These are phyloP conservation scores for Saturnispora ahearnii DNA, from an alignment of 805 yeast species.

Conservation along the genomic window DNA sequence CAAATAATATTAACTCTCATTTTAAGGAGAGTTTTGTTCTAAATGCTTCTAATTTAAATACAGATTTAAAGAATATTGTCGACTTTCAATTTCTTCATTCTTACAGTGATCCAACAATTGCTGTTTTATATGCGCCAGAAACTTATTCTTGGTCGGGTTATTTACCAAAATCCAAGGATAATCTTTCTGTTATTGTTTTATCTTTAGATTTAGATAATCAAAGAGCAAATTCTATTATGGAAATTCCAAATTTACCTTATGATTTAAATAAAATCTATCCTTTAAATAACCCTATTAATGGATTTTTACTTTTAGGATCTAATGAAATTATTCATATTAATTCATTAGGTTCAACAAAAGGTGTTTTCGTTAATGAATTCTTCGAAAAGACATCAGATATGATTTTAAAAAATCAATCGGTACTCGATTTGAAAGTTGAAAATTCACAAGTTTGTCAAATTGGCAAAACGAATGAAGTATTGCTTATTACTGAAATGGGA, in stretches of 20 bases:
- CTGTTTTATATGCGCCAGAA: constrained; percentile 27
- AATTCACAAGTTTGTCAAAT: constrained; percentile 34
- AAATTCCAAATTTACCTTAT: constrained; percentile 59
- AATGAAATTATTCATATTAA: constrained; percentile 76
- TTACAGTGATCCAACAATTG: constrained; percentile 72
- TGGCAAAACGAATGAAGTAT: constrained; percentile 25
- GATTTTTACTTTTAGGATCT: constrained; percentile 60
- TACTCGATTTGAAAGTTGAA: constrained; percentile 47
- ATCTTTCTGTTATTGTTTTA: constrained; percentile 49
- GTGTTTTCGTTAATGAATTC: constrained; percentile 53
- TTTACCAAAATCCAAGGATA: constrained; percentile 52
- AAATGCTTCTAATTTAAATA: constrained; percentile 46
- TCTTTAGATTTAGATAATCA: constrained; percentile 55
- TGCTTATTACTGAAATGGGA: constrained; percentile 38
- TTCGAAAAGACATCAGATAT: constrained; percentile 34
- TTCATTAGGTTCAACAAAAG: constrained; percentile 58
- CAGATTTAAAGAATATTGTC: constrained; percentile 50
- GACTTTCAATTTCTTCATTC: constrained; percentile 66
- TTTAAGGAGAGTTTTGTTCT: constrained; percentile 51
- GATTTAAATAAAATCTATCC: constrained; percentile 62
- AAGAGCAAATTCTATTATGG: constrained; percentile 58
- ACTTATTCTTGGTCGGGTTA: constrained; percentile 69
- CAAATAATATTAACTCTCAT: constrained; percentile 7
- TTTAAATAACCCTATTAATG: constrained; percentile 56
- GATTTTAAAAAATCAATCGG: constrained; percentile 38